A percentile compares a stretch with the other conserved stretches of the same genome.
phyloP scores from a whole-genome alignment of 129 eudicot species.

The Kitagawia praeruptora region DNA sequence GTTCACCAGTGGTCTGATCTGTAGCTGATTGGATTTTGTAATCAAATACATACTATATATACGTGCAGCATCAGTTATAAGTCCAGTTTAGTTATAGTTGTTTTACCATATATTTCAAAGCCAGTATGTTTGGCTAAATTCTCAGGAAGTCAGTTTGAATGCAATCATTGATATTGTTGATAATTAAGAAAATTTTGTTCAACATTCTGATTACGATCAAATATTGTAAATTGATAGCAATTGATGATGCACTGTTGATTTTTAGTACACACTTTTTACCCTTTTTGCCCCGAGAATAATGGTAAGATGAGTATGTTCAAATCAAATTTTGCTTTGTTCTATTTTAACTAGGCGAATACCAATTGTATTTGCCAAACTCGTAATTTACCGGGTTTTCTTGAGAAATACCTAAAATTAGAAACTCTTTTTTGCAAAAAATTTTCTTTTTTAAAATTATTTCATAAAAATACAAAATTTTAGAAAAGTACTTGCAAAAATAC shows the following conservation, averaged over 20 bases:
- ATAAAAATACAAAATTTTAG: too few relatives aligned
- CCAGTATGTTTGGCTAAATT: conserved; percentile 6
- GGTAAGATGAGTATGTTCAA: too few relatives aligned
- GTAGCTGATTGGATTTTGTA: conserved; percentile 37
- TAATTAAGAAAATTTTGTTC: neutral
- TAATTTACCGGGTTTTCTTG: too few relatives aligned
- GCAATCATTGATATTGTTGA: neutral
- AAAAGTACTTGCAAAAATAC: too few relatives aligned
- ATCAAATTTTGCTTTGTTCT: too few relatives aligned
- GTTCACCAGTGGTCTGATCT: conserved; percentile 31
- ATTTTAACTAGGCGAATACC: too few relatives aligned
- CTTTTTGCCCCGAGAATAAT: too few relatives aligned
- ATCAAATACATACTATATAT: conserved; percentile 27
- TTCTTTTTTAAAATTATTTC: too few relatives aligned
- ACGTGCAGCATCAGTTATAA: conserved; percentile 15
- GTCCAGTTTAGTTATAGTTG: conserved; percentile 23
- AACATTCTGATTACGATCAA: neutral
- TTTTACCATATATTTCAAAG: conserved; percentile 23
- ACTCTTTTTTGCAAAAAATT: too few relatives aligned
- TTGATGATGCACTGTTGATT: neutral
- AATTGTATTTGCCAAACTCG: too few relatives aligned
- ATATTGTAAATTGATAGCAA: conserved; percentile 3
- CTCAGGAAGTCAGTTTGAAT: neutral
- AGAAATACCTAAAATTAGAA: too few relatives aligned
- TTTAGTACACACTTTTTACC: neutral